Percentiles rank a stretch among this genome's conserved stretches.
phyloP scores from a whole-genome alignment of 441 rosid species.

The Brassica hybrid region DNA sequence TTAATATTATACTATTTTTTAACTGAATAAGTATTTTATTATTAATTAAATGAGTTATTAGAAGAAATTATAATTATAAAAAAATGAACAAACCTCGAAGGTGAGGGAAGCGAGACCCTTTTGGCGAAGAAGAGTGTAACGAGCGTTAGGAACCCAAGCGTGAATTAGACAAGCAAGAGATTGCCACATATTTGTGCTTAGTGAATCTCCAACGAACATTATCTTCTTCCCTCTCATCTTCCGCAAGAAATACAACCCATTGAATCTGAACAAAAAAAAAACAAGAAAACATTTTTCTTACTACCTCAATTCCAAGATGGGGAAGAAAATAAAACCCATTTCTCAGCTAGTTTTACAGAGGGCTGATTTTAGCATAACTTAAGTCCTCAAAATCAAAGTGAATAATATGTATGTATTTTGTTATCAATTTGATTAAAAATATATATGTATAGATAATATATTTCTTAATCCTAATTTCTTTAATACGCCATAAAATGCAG shows the following conservation, averaged over 20 bases:
- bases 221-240: conserved; percentile 77
- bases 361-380: not conserved
- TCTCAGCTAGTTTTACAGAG: not conserved
- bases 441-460: not conserved
- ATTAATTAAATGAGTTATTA: not conserved
- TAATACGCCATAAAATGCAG: not conserved
- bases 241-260: conserved; percentile 62
- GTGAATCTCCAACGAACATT: conserved; percentile 85
- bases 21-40: not conserved
- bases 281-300: not conserved
- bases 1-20: not conserved
- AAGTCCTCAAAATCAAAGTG: not conserved
- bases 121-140: conserved; percentile 44
- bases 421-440: not conserved
- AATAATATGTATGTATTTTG: not conserved
- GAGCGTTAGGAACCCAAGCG: conserved; percentile 62
- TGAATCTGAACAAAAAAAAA: conserved; percentile 51
- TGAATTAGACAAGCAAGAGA: conserved; percentile 64
- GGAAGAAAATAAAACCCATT: not conserved
- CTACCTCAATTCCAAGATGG: not conserved
- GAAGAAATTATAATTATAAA: not conserved
- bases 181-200: conserved; percentile 70
- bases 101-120: conserved; percentile 60
- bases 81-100: conserved; percentile 49
- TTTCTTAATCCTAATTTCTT: not conserved